These are phyloP conservation scores for Cephaloascus albidus DNA, from an alignment of 805 yeast genomes.

Conservation along the genomic window DNA sequence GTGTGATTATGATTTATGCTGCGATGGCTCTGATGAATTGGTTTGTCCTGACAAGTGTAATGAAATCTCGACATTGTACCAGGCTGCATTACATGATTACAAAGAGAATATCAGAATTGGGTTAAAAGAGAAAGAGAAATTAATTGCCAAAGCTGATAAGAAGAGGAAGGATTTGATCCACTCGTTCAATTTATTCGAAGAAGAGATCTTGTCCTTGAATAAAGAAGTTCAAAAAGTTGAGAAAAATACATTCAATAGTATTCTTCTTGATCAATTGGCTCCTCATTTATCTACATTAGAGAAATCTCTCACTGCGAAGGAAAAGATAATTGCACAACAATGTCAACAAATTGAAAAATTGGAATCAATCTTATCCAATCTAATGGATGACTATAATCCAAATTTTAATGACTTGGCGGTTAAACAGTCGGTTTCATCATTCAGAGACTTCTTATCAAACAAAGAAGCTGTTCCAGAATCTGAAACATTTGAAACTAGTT, in stretches of 20 bases:
- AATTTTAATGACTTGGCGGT: conserved; percentile 85
- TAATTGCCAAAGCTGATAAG: neutral
- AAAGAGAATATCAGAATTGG: neutral
- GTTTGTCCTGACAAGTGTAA: conserved; percentile 32
- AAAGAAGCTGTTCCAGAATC: conserved; percentile 10
- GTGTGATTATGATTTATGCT: conserved; percentile 83
- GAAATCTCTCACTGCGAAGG: neutral
- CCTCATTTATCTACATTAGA: neutral
- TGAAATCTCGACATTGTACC: conserved; percentile 34
- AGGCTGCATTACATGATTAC: neutral
- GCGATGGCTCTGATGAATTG: conserved; percentile 90
- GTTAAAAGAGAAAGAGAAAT: neutral
- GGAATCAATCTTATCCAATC: conserved; percentile 35
- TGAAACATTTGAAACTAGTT: neutral
- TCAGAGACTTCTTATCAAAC: conserved; percentile 37
- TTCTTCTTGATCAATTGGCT: too few relatives aligned
- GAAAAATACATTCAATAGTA: neutral
- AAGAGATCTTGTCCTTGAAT: conserved; percentile 1
- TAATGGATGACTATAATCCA: conserved; percentile 61
- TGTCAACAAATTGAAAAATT: conserved; percentile 11
- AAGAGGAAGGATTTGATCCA: conserved; percentile 4
- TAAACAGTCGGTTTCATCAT: conserved; percentile 54
- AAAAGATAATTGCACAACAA: neutral
- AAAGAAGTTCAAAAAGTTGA: neutral
- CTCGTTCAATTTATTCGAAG: conserved; percentile 7